Evolutionary conservation across 73 alveolate genomes (phyloP), one percentile per base, ranked within the genome.

Genomic region (Symbiodinium pilosum): DNA sequence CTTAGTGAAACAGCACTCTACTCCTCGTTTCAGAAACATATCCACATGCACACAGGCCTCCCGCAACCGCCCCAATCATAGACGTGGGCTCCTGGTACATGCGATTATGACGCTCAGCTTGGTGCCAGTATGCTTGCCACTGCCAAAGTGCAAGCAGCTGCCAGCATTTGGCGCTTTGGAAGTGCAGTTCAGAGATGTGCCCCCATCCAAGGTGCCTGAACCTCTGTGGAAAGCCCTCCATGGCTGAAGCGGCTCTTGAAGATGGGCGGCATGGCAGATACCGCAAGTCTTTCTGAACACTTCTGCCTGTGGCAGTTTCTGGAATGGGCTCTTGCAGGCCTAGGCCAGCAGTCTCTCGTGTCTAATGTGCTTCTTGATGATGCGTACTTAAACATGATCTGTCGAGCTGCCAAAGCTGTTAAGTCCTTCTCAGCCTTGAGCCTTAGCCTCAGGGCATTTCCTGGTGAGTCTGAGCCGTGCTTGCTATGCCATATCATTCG

Each of bases 171-270:
- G 34, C 47, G 6, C 26, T n/a, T 21, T n/a, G 0, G 40, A 30
- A 34, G 16, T 47, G 21, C 16, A 30, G 32, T 34, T 32, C 87
- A 75, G 16, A 11, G 43, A 6, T n/a, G 43, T 75, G 26, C 24
- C 12, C 44, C 44, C 51, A 75, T 14, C n/a, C 44, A 28, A 38
- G 43, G 42, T 51, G n/a, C 95, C 95, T 88, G 95, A 83, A 88
- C 43, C 47, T 88, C 95, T 12, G 95, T 88, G 3, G 86, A 64
- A 24, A 88, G 95, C 86, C 86, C 95, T 16, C 95, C 95, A 64
- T 88, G 95, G 43, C 95, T 84, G 54, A 88, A 56, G 95, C 95
- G 95, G 95, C 95, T 88, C 86, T 88, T 88, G 95, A 64, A 88
- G 68, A 88, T 88, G 51, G 95, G 86, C 95, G 95, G 95, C 95